Evolutionary conservation across 2,329 filamentous ascomycete species (phyloP), one percentile per base, ranked within the genome.

Genomic region (Colletotrichum echinochloae): DNA sequence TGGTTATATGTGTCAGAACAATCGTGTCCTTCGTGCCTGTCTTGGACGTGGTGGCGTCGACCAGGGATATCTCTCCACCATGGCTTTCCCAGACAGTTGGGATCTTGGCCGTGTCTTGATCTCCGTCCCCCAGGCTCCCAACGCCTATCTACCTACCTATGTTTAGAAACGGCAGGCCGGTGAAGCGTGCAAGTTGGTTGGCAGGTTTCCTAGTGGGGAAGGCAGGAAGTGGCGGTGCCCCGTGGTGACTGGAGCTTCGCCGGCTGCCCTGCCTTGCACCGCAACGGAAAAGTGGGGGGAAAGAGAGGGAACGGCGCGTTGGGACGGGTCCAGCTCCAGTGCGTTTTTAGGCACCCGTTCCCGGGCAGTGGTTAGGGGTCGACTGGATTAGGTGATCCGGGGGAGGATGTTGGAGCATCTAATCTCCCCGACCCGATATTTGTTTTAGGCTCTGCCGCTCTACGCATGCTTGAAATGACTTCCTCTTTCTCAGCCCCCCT

Each of bases 131-230:
- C 33, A 8, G 41, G 20, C 28, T 28, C 30, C 44, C n/a, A 30
- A 2, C 12, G 33, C n/a, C 60, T n/a, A n/a, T n/a, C n/a, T n/a
- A n/a, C n/a, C n/a, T n/a, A n/a, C n/a, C n/a, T 62, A 52, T 52
- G 48, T 51, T 62, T 62, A 62, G 60, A 62, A 52, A 41, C 48
- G 60, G 60, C 60, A 35, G 23, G 46, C 33, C 16, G 37, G 55
- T 44, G 48, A 62, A 52, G 46, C 41, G 23, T 39, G 59, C 20
- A 37, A 26, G 46, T 35, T 18, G 5, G 39, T 26, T 35, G 44
- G 30, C 30, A 56, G 33, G 35, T 41, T 61, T 41, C 35, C 23
- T 60, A n/a, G 23, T 7, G 39, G 60, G 26, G 14, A 44, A 49
- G 35, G 14, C 5, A 51, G 60, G 60, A 52, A 62, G 60, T 62